phyloP scores from a whole-genome alignment of 2,329 filamentous ascomycete genomes.

The Apiospora marii region DNA sequence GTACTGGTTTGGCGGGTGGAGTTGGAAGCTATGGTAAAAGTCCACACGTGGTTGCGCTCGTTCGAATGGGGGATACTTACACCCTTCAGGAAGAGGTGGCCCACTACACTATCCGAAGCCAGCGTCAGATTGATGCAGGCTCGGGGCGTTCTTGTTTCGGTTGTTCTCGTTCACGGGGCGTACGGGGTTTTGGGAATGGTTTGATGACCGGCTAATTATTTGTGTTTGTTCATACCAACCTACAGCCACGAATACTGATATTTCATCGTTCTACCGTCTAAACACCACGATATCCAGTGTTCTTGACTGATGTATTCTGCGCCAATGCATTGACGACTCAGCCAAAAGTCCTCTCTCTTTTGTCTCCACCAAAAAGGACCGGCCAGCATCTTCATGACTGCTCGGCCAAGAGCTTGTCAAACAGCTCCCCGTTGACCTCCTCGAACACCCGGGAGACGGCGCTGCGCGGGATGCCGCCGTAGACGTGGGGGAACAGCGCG shows the following conservation, averaged over 20 bases:
- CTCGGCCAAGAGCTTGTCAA: not conserved
- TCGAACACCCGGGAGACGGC: conserved; percentile 16
- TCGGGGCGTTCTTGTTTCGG: not conserved
- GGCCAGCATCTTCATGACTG: not conserved
- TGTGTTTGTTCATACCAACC: not conserved
- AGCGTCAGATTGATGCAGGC: not conserved
- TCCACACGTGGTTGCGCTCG: not conserved
- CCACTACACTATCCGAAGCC: conserved; percentile 8
- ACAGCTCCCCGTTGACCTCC: conserved; percentile 15
- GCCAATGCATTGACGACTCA: not conserved
- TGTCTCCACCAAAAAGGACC: not conserved
- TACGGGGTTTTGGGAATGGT: not conserved
- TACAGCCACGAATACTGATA: not conserved
- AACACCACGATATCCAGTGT: not conserved
- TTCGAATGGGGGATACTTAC: not conserved
- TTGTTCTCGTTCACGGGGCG: not conserved
- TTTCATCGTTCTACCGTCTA: not conserved
- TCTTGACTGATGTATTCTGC: not conserved
- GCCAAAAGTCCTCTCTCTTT: not conserved
- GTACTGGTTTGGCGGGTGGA: conserved; percentile 26
- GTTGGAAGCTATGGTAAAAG: not conserved
- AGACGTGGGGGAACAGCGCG: conserved; percentile 22
- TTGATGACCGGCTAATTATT: not conserved
- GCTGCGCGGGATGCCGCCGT: conserved; percentile 11
- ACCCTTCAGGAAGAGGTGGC: not conserved